Percentiles rank a stretch among this genome's conserved stretches.
Evolutionary conservation across 2,329 filamentous ascomycete species (phyloP).

Genomic region (Leptographium wingfieldii): DNA sequence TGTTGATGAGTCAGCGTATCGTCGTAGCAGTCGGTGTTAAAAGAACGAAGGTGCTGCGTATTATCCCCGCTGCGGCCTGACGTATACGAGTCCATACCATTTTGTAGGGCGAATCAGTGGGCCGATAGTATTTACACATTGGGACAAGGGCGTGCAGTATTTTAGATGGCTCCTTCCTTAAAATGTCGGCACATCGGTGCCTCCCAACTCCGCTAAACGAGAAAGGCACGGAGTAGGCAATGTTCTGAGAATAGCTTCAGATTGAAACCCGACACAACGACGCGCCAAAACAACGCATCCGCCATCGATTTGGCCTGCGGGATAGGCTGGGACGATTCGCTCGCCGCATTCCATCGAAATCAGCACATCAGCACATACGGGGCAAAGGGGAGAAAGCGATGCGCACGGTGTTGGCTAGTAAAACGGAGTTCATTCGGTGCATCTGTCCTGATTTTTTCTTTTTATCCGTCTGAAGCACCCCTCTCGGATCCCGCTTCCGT

Average conservation of each 20-base stretch:
- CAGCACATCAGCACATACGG: not conserved
- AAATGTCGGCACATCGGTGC: conserved; percentile 9
- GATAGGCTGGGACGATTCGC: not conserved
- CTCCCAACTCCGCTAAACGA: conserved; percentile 8
- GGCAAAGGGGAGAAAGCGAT: not conserved
- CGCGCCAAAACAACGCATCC: not conserved
- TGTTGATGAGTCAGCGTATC: not conserved
- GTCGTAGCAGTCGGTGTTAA: not conserved
- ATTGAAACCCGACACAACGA: not conserved
- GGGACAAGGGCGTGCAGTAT: not conserved
- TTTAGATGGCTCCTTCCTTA: not conserved
- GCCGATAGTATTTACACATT: not conserved
- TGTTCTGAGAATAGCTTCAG: not conserved
- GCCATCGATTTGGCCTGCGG: not conserved
- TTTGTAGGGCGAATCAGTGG: not conserved
- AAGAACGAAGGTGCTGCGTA: not conserved
- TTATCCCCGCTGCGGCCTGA: not conserved
- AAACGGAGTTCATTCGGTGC: not conserved
- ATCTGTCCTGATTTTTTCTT: not conserved
- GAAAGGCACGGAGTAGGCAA: not conserved
- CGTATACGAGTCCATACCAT: not conserved
- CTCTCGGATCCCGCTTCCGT: not conserved
- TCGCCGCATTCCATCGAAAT: not conserved
- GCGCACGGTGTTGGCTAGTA: not conserved
- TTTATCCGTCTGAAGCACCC: not conserved